Evolutionary conservation across 148 eudicot genomes (phyloP), one percentile per base, ranked within the genome.

Genomic region (Camellia japonica): DNA sequence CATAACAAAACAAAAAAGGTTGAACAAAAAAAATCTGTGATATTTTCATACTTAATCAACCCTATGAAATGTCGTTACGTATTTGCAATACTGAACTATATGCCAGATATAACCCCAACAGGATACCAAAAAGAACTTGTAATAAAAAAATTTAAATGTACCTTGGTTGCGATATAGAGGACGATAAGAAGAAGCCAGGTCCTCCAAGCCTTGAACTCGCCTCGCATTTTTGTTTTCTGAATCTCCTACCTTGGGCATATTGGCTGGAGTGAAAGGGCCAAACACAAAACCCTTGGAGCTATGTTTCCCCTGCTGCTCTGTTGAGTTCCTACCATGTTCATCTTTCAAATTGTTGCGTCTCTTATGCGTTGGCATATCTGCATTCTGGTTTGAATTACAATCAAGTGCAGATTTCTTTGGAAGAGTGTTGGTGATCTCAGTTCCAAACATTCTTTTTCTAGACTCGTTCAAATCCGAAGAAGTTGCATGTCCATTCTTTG

Each of bases 261-360:
- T 86, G 54, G 90, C 87, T 58, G 97, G 97, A 69, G 92, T 80
- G 79, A 94, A 94, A 51, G 97, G 98, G 73, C 98, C 98, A 84
- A 89, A 94, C 51, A 85, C 92, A 83, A 90, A 88, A 80, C 79
- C 81, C 80, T 90, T 90, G 68, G 90, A 83, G 42, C 70, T 67
- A 66, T 65, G 82, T 61, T 78, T 77, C 68, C 43, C 69, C 3
- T 84, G 86, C 81, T 88, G 90, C 83, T 88, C 85, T 69, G 64
- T 38, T 59, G 69, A 61, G 72, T 71, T 67, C 61, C 81, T 73
- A 42, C 84, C 67, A 14, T 76, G 65, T 73, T 82, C 81, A 62
- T 79, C 79, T 78, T 82, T 85, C 42, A 66, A 38, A 58, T 83
- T 85, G 64, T 80, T 84, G 43, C 59, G 60, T 77, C 84, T 88